These are phyloP conservation scores for Fusarium ambrosium DNA, from an alignment of 2,329 filamentous ascomycete species.

Conservation along the genomic window DNA sequence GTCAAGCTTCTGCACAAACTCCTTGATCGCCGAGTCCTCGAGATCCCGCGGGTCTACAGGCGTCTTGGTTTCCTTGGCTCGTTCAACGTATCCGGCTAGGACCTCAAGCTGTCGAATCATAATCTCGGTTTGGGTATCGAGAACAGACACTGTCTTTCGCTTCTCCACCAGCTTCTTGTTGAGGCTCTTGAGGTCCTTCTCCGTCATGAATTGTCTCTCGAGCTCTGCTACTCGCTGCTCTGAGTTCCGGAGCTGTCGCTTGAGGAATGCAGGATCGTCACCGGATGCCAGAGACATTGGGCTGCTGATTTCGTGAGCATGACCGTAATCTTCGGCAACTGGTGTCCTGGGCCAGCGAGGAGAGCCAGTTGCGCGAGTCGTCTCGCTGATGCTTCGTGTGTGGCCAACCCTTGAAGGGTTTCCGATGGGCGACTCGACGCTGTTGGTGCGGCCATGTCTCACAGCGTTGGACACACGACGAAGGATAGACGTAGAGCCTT, in stretches of 20 bases:
- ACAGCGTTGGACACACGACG: slow-evolving; percentile 94
- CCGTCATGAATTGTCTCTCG: slow-evolving; percentile 79
- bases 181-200: slow-evolving; percentile 78
- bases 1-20: slow-evolving; percentile 83
- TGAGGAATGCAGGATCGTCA: slow-evolving; percentile 76
- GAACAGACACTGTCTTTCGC: slow-evolving; percentile 92
- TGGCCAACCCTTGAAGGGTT: slow-evolving; percentile 62
- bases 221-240: slow-evolving; percentile 90
- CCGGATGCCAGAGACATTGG: slow-evolving; percentile 74
- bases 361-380: slow-evolving; percentile 73
- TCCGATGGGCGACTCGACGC: slow-evolving; percentile 70
- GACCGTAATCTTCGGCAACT: slow-evolving; percentile 65
- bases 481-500: slow-evolving; percentile 82
- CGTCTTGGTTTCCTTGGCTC: slow-evolving; percentile 84
- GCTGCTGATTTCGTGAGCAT: slow-evolving; percentile 76
- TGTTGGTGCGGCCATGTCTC: slow-evolving; percentile 90
- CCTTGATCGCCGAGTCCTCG: slow-evolving; percentile 91
- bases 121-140: slow-evolving; percentile 95
- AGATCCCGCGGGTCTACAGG: slow-evolving; percentile 85
- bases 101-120: slow-evolving; percentile 93
- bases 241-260: slow-evolving; percentile 82
- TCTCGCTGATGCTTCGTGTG: slow-evolving; percentile 75
- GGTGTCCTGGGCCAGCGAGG: slow-evolving; percentile 80
- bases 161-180: slow-evolving; percentile 93
- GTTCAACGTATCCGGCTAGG: slow-evolving; percentile 88